Percentiles rank a stretch among this genome's conserved stretches.
These are phyloP conservation scores for Gossypium gossypioides DNA, from an alignment of 441 rosid genomes.

Conservation along the genomic window DNA sequence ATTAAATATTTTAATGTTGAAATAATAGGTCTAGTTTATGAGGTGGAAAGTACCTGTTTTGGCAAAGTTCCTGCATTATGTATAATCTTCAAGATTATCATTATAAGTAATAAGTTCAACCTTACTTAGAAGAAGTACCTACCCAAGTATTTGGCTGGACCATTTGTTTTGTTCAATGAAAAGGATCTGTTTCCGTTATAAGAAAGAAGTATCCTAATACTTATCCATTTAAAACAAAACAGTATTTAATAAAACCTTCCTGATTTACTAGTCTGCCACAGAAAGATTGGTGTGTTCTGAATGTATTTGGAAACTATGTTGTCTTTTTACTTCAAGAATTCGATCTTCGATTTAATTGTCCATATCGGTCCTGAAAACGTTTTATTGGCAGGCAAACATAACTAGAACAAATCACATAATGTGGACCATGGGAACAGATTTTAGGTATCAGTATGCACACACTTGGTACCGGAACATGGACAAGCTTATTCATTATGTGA, in stretches of 20 bases:
- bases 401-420: conserved; percentile 85
- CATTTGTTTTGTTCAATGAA: background rate
- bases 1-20: background rate
- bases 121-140: conserved; percentile 5
- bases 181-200: background rate
- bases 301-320: conserved; percentile 5
- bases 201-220: background rate
- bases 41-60: background rate
- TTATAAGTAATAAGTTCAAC: background rate
- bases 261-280: background rate
- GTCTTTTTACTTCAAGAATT: background rate
- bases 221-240: background rate
- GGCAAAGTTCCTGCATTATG: background rate
- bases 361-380: background rate
- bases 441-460: conserved; percentile 86
- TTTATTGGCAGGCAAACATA: conserved; percentile 71
- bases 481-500: conserved; percentile 93
- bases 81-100: conserved; percentile 1
- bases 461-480: conserved; percentile 95
- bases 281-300: background rate
- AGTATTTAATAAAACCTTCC: background rate
- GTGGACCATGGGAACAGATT: conserved; percentile 99
- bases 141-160: background rate
- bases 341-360: background rate
- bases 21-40: background rate